Base-by-base conservation (phyloP, 331 rosid species). In the Malus hybrid region DNA sequence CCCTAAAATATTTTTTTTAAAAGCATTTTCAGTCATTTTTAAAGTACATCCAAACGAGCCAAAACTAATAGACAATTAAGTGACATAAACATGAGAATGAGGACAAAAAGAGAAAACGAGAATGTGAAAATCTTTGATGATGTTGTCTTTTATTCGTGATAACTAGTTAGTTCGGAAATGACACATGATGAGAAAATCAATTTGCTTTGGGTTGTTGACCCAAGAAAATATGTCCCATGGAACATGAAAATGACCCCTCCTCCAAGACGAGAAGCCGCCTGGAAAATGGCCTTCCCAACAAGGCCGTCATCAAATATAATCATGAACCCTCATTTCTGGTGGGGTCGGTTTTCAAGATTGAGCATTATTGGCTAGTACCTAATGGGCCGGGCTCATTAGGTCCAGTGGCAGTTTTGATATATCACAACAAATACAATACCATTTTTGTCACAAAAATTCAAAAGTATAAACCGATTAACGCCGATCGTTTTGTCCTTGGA, bases 381-480 rank as follows among this genome's bases (percentile, higher is more conserved):
- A 57, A 65, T 34, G 75, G 74, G 79, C 79, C 59, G 75, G 39
- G 56, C 54, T 33, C 36, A 33, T 12, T 4, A 1, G 5, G n/a
- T 0, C 10, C 27, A 71, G 77, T 61, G 79, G 72, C 1, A 75
- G 73, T 76, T 71, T 67, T 52, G 83, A 79, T 71, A 79, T 42
- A 42, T 42, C 46, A 42, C 13, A 75, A 10, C 46, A 3, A 42
- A 42, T 10, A 10, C 46, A 42, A 4, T 42, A 42, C 46, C 46
- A 78, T 6, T 60, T 74, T 52, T 18, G 83, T 74, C 83, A 48
- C 61, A 18, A 52, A 72, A 31, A 9, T 5, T 14, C n/a, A 22
- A 20, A 54, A 73, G 56, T 13, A 55, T 59, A 72, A 73, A 20
- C 16, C 42, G 48, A 57, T 63, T 11, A 3, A 31, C 77, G 31